These are phyloP conservation scores for Trichoderma aggressivum DNA, from an alignment of 2,329 filamentous ascomycete species.

Conservation along the genomic window DNA sequence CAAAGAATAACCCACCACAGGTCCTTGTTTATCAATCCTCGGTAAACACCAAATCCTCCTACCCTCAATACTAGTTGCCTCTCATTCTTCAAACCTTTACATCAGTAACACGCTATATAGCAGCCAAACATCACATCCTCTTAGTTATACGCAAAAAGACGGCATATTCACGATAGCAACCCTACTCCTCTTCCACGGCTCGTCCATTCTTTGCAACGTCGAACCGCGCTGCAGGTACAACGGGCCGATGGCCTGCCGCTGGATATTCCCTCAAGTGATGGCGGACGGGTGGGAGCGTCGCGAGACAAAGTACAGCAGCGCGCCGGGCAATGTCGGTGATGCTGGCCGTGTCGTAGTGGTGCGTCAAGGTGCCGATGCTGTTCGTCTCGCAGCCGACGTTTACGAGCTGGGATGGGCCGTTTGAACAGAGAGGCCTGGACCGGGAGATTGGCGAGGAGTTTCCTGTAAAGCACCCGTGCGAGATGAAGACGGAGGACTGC, in stretches of 20 bases:
- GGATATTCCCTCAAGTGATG: background rate
- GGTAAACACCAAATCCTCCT: background rate
- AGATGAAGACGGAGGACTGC: background rate
- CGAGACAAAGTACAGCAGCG: background rate
- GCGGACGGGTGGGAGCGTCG: background rate
- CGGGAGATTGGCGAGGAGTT: background rate
- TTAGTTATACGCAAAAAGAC: background rate
- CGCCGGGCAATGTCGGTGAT: background rate
- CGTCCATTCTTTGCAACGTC: background rate
- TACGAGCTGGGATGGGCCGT: background rate
- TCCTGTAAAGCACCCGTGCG: background rate
- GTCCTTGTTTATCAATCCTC: background rate
- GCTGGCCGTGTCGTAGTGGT: background rate
- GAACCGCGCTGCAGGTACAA: background rate
- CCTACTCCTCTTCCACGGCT: too few species aligned
- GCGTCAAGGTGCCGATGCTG: background rate
- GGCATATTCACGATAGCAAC: background rate
- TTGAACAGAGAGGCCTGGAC: background rate
- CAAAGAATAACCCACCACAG: background rate
- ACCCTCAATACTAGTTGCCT: background rate
- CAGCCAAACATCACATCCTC: background rate
- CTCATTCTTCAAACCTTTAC: background rate
- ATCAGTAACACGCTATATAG: background rate
- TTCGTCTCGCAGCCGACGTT: background rate
- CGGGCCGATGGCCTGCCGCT: background rate